Evolutionary conservation across 768 basidiomycete genomes (phyloP), one percentile per base, ranked within the genome.

Genomic region (Tulasnella calospora): DNA sequence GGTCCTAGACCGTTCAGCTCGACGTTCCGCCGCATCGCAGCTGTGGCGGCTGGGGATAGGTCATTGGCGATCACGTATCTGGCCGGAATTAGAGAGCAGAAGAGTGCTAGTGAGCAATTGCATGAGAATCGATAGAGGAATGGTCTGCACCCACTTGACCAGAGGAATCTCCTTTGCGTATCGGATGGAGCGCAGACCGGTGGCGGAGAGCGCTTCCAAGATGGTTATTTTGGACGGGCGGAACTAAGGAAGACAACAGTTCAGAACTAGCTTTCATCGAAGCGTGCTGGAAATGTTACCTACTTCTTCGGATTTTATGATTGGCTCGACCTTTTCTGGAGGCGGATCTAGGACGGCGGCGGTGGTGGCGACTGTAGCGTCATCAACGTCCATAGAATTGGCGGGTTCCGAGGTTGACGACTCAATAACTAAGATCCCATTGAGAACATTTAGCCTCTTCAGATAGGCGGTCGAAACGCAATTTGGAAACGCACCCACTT

Each of bases 61-160:
- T 99, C 98, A 82, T 99, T 99, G 40, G 98, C 97, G 82, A 98
- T 91, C 71, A 99, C 90, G 84, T 92, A 89, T 84, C 97, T 99
- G 80, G 3, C 72, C 19, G 27, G 30, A 40, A 38, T n/a, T 73
- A 38, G 80, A 35, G 82, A 80, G 71, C 71, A 78, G 74, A 69
- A 79, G 79, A 74, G 23, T 57, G 61, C 27, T 21, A 76, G 47
- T 35, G 51, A 40, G 55, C 12, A 30, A 13, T 73, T 17, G 30
- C 41, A 9, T 47, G 19, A 74, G 41, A 74, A 80, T 80, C n/a
- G 17, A 41, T 47, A 19, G 41, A 33, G 10, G 71, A 70, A 4
- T n/a, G 4, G 71, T 81, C 44, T 73, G 40, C 38, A 17, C 71
- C 79, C 90, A 98, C 97, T 91, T 94, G 78, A 95, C 89, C 61